Evolutionary conservation across 352 stramenopile genomes (phyloP).

Genomic region (Aphanomyces astaci): DNA sequence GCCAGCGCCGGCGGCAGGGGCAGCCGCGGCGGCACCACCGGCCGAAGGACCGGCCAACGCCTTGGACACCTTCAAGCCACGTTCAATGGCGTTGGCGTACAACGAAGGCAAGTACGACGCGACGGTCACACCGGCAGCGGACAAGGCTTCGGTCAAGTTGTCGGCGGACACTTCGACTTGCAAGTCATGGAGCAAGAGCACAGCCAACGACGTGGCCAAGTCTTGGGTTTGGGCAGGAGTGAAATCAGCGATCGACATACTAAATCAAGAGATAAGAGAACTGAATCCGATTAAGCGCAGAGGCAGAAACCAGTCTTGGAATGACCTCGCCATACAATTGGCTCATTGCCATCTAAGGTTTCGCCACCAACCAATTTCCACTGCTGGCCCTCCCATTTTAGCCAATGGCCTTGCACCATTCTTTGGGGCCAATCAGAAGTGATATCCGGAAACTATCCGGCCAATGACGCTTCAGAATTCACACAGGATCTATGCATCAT

Average conservation of each 20-base stretch:
- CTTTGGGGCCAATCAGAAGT: background rate
- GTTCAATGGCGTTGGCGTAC: slow-evolving; percentile 74
- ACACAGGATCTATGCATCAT: no score
- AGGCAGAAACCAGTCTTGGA: slow-evolving; percentile 22
- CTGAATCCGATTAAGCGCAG: slow-evolving; percentile 23
- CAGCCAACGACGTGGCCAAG: slow-evolving; percentile 72
- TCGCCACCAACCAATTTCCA: slow-evolving; percentile 14
- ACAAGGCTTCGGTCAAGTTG: slow-evolving; percentile 61
- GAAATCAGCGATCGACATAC: slow-evolving; percentile 77
- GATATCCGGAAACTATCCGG: background rate
- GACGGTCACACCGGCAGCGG: slow-evolving; percentile 73
- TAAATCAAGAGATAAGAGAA: slow-evolving; percentile 26
- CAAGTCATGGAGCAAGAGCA: slow-evolving; percentile 71
- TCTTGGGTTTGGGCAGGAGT: slow-evolving; percentile 79
- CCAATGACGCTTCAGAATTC: background rate
- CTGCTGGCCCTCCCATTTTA: background rate
- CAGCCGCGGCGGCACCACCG: slow-evolving; percentile 53
- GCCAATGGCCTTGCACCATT: background rate
- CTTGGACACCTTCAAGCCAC: slow-evolving; percentile 79
- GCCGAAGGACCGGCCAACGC: slow-evolving; percentile 81
- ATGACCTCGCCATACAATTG: background rate
- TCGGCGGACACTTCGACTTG: slow-evolving; percentile 71
- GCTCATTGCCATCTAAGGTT: background rate
- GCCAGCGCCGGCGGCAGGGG: slow-evolving; percentile 32
- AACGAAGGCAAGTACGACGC: slow-evolving; percentile 68